Conservation (phyloP, 2,329 filamentous ascomycete species). For the Exophiala viscosa region DNA sequence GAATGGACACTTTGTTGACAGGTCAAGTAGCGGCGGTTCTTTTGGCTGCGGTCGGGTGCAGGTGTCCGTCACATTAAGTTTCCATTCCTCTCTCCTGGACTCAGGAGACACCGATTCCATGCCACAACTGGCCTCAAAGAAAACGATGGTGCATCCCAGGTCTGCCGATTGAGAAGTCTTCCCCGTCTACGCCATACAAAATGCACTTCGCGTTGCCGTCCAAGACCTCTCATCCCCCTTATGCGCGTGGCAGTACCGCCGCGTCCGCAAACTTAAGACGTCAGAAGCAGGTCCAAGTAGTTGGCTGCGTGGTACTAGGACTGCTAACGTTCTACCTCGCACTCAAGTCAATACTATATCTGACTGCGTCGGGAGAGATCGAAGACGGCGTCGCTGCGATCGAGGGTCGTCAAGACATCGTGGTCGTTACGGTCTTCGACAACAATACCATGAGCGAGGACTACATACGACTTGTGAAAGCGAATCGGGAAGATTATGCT, state of each 20-base stretch:
- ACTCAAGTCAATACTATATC: constrained; percentile 43
- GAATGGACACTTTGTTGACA: too few relatives aligned
- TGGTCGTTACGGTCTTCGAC: constrained; percentile 84
- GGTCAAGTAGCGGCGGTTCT: too few relatives aligned
- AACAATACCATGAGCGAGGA: constrained; percentile 58
- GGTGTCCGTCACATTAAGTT: too few relatives aligned
- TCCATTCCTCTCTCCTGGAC: too few relatives aligned
- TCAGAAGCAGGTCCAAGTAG: constrained; percentile 59
- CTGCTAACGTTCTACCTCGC: constrained; percentile 61
- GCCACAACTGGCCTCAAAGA: too few relatives aligned
- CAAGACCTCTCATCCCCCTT: constrained; percentile 74
- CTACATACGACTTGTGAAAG: constrained; percentile 70
- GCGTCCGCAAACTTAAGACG: constrained; percentile 42
- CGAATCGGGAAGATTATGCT: constrained; percentile 83
- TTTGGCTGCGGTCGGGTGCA: too few relatives aligned
- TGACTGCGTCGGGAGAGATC: constrained; percentile 28
- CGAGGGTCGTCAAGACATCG: constrained; percentile 53
- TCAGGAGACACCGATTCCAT: too few relatives aligned
- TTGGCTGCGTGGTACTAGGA: constrained; percentile 54
- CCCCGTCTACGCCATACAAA: constrained; percentile 27
- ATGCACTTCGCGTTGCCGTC: constrained; percentile 92
- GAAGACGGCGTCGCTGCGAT: constrained; percentile 33
- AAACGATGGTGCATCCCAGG: too few relatives aligned
- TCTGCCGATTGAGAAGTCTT: not conserved
- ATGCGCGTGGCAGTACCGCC: constrained; percentile 48